Evolutionary conservation across 1,284 basidiomycete genomes (phyloP).

Genomic region (Fomitiporia mediterranea): DNA sequence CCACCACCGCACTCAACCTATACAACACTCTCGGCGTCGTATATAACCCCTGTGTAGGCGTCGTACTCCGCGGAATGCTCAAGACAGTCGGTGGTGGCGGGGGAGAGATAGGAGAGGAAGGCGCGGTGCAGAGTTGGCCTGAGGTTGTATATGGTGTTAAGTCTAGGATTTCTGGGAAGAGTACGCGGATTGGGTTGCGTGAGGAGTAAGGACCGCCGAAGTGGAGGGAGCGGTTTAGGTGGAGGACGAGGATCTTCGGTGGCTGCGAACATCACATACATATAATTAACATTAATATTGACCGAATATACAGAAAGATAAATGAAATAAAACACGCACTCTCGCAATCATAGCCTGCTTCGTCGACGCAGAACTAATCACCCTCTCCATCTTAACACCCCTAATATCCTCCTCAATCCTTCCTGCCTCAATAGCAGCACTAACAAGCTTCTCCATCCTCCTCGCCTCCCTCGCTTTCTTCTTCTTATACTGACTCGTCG

Average conservation of each 20-base stretch:
- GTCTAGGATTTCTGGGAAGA: slow-evolving; percentile 83
- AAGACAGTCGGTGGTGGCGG: slow-evolving; percentile 37
- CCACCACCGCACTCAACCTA: slow-evolving; percentile 76
- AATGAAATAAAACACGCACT: slow-evolving; percentile 39
- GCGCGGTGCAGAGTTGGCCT: slow-evolving; percentile 63
- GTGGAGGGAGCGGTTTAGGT: slow-evolving; percentile 83
- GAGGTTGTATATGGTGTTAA: slow-evolving; percentile 80
- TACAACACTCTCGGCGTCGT: slow-evolving; percentile 61
- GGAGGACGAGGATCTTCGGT: slow-evolving; percentile 76
- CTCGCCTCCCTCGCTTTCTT: slow-evolving; percentile 66
- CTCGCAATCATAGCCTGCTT: slow-evolving; percentile 86
- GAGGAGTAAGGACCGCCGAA: slow-evolving; percentile 65
- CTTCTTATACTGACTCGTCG: slow-evolving; percentile 49
- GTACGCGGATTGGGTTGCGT: slow-evolving; percentile 78
- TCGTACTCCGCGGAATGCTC: slow-evolving; percentile 40
- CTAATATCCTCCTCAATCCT: slow-evolving; percentile 77
- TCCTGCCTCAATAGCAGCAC: slow-evolving; percentile 63
- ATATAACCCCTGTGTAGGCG: slow-evolving; percentile 52
- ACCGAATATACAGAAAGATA: neutral
- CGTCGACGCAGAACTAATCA: slow-evolving; percentile 69
- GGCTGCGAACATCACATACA: slow-evolving; percentile 43
- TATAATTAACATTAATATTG: neutral
- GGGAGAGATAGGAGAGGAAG: slow-evolving; percentile 61
- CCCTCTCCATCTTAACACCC: slow-evolving; percentile 69
- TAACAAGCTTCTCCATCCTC: slow-evolving; percentile 55